Percentiles rank a stretch among this genome's conserved stretches.
Evolutionary conservation across 1,139 yeast species (phyloP).

Genomic region (Lodderomyces margitis): DNA sequence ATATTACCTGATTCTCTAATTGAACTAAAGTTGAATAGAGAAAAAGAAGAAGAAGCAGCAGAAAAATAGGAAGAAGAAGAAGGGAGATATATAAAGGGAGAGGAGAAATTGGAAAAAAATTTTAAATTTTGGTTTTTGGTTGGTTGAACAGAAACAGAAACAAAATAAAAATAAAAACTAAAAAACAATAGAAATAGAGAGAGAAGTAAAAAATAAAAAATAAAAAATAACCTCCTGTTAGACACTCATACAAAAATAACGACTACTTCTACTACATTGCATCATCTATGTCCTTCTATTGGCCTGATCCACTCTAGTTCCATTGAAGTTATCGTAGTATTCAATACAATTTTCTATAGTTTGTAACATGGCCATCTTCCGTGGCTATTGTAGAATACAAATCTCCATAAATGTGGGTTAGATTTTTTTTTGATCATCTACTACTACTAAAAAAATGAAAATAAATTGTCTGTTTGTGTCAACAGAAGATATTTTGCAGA

Average conservation of each 20-base stretch:
- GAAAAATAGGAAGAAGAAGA: neutral
- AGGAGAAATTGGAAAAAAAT: neutral
- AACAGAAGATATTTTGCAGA: neutral
- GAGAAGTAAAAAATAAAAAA: conserved; percentile 3
- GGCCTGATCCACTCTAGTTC: too few relatives aligned
- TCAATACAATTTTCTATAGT: too few relatives aligned
- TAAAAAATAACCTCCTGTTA: too few relatives aligned
- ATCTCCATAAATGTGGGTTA: neutral
- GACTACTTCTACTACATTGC: too few relatives aligned
- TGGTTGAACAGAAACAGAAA: conserved; percentile 1
- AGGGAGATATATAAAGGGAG: neutral
- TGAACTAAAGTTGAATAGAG: neutral
- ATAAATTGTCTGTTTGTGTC: too few relatives aligned
- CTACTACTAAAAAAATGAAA: too few relatives aligned
- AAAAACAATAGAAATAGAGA: conserved; percentile 3
- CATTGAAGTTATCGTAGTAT: too few relatives aligned
- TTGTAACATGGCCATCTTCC: too few relatives aligned
- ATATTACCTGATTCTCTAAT: neutral
- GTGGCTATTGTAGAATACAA: too few relatives aligned
- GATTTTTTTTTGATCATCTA: neutral
- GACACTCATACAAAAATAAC: too few relatives aligned
- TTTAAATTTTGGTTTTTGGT: neutral
- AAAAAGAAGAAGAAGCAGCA: conserved; percentile 1
- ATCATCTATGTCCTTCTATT: too few relatives aligned
- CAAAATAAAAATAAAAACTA: conserved; percentile 3